Percentiles rank a stretch among this genome's conserved stretches.
These are phyloP conservation scores for Leccinum pallidistipes DNA, from an alignment of 1,284 basidiomycete genomes.

Conservation along the genomic window DNA sequence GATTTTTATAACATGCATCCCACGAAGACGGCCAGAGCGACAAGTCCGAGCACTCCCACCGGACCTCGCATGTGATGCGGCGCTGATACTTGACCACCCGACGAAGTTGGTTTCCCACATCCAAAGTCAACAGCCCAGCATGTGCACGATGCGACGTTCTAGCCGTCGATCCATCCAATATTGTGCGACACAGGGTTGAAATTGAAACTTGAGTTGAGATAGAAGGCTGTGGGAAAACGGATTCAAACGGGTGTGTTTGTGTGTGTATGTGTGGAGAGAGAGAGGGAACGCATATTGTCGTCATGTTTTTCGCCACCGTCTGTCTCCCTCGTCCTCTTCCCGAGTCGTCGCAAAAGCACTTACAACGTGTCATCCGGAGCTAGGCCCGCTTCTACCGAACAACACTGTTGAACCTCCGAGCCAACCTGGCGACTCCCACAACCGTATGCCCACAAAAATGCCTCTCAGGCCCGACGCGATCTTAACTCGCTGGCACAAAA, in stretches of 20 bases:
- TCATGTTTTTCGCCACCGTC: too few species aligned
- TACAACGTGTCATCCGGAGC: too few species aligned
- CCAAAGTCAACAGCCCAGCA: not conserved
- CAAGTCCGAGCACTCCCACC: not conserved
- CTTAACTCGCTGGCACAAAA: conserved; percentile 11
- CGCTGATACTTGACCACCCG: not conserved
- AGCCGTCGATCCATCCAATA: not conserved
- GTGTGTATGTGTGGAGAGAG: too few species aligned
- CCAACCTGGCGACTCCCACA: not conserved
- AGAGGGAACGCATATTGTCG: too few species aligned
- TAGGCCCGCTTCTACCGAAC: too few species aligned
- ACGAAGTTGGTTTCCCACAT: too few species aligned
- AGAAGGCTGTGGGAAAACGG: too few species aligned
- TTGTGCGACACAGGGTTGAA: not conserved
- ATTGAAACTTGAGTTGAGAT: too few species aligned
- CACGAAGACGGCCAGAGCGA: not conserved
- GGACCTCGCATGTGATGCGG: conserved; percentile 1
- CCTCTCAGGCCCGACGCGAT: conserved; percentile 9
- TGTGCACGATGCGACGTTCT: not conserved
- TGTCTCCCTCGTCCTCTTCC: too few species aligned
- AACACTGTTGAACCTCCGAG: too few species aligned
- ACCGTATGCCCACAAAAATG: conserved; percentile 8
- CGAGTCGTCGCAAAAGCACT: too few species aligned
- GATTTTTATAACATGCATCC: not conserved
- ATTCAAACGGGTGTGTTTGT: too few species aligned